These are phyloP conservation scores for Solanum chaucha DNA, from an alignment of 257 asterid genomes.

Conservation along the genomic window DNA sequence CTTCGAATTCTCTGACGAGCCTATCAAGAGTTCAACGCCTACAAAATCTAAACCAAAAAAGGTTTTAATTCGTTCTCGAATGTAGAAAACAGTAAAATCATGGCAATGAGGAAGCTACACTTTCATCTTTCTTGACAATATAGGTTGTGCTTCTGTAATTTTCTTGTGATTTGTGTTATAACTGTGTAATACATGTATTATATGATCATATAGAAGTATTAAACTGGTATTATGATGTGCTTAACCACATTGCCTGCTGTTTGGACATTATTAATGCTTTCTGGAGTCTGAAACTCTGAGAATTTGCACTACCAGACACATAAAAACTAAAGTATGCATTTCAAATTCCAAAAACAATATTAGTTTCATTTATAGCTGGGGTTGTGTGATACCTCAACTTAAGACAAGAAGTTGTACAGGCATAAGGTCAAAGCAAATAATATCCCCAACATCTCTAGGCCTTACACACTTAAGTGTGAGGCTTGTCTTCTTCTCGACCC, in stretches of 20 bases:
- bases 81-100: constrained; percentile 12
- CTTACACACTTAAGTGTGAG: too few relatives aligned
- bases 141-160: not conserved
- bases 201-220: not conserved
- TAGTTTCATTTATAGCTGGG: too few relatives aligned
- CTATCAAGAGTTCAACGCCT: constrained; percentile 22
- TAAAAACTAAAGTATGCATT: not conserved
- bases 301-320: not conserved
- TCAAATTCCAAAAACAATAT: not conserved
- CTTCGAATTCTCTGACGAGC: constrained; percentile 27
- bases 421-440: too few relatives aligned
- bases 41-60: constrained; percentile 17
- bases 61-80: constrained; percentile 60
- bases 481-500: too few relatives aligned
- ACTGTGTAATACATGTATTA: not conserved
- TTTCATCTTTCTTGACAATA: not conserved
- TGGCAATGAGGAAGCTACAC: not conserved
- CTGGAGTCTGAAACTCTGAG: too few relatives aligned
- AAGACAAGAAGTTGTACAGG: too few relatives aligned
- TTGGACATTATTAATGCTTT: too few relatives aligned
- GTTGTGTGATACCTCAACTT: too few relatives aligned
- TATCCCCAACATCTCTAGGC: too few relatives aligned
- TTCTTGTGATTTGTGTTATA: not conserved
- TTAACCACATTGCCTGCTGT: not conserved
- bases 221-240: not conserved